phyloP scores from a whole-genome alignment of 2,329 filamentous ascomycete genomes.

The Mariannaea elegans region DNA sequence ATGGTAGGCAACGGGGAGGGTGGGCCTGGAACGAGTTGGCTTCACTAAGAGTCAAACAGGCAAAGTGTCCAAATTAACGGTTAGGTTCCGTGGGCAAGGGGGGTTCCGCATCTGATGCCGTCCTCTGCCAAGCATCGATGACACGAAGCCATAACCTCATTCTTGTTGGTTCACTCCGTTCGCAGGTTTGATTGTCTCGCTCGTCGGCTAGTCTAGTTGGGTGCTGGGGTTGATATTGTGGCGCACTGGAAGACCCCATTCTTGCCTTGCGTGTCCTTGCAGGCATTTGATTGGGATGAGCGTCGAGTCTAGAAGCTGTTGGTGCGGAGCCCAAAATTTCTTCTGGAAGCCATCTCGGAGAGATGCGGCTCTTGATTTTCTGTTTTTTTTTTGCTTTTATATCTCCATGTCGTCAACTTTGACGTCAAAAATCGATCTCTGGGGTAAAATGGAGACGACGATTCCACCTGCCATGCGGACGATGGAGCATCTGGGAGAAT shows the following conservation, averaged over 20 bases:
- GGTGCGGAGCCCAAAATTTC: not conserved
- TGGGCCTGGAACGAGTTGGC: not conserved
- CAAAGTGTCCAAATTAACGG: not conserved
- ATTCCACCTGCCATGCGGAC: not conserved
- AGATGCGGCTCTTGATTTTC: not conserved
- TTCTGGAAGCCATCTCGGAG: not conserved
- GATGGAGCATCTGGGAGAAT: slow-evolving; percentile 2
- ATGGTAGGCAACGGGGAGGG: not conserved
- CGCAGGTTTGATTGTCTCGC: not conserved
- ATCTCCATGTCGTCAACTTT: slow-evolving; percentile 20
- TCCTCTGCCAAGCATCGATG: not conserved
- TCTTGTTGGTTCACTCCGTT: not conserved
- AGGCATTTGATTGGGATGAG: not conserved
- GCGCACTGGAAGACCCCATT: too few relatives aligned
- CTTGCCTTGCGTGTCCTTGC: too few relatives aligned
- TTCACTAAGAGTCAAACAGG: slow-evolving; percentile 1
- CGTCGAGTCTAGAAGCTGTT: not conserved
- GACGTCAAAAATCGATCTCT: not conserved
- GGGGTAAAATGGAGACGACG: not conserved
- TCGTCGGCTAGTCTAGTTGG: too few relatives aligned
- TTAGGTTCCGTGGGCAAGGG: too few relatives aligned
- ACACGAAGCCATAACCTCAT: not conserved
- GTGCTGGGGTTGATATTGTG: too few relatives aligned
- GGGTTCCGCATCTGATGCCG: too few relatives aligned
- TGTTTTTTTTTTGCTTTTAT: not conserved